A percentile compares a stretch with the other conserved stretches of the same genome.
These are phyloP conservation scores for Cystobasidium sp. DNA, from an alignment of 1,284 basidiomycete genomes.

Conservation along the genomic window DNA sequence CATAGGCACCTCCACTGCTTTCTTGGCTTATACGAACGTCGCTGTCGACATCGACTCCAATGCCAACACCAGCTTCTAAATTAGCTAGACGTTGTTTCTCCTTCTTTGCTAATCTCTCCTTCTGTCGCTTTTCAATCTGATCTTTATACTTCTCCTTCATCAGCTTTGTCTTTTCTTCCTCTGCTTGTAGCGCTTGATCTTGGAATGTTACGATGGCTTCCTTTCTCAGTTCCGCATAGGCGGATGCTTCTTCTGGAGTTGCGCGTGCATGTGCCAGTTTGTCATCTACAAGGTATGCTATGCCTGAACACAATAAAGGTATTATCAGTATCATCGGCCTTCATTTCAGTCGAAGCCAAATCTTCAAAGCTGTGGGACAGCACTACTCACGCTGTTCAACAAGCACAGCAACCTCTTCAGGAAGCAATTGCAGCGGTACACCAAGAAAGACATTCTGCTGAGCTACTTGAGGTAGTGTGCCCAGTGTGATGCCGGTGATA, in stretches of 20 bases:
- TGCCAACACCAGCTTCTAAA: not conserved
- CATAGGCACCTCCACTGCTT: not conserved
- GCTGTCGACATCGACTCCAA: no score
- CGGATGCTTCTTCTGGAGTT: slow-evolving; percentile 61
- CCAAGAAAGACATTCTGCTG: slow-evolving; percentile 98
- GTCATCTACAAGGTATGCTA: slow-evolving; percentile 79
- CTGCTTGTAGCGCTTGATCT: slow-evolving; percentile 61
- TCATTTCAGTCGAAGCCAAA: not conserved
- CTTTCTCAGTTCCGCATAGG: slow-evolving; percentile 54
- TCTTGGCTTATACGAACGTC: no score
- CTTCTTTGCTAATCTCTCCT: slow-evolving; percentile 61
- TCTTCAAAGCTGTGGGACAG: not conserved
- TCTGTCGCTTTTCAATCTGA: slow-evolving; percentile 63
- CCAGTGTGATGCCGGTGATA: slow-evolving; percentile 81
- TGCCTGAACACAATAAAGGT: slow-evolving; percentile 60
- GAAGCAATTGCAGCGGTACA: slow-evolving; percentile 80
- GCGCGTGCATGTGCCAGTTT: slow-evolving; percentile 63
- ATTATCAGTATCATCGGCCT: not conserved
- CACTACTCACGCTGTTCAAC: slow-evolving; percentile 70
- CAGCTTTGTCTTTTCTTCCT: slow-evolving; percentile 55
- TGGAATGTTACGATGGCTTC: slow-evolving; percentile 63
- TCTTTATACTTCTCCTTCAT: slow-evolving; percentile 58
- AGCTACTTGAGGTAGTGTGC: slow-evolving; percentile 89
- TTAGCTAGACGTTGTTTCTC: slow-evolving; percentile 56
- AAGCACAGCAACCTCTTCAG: slow-evolving; percentile 88